Conservation (phyloP, 441 rosid species). For the Pelargonium fulgidum region DNA sequence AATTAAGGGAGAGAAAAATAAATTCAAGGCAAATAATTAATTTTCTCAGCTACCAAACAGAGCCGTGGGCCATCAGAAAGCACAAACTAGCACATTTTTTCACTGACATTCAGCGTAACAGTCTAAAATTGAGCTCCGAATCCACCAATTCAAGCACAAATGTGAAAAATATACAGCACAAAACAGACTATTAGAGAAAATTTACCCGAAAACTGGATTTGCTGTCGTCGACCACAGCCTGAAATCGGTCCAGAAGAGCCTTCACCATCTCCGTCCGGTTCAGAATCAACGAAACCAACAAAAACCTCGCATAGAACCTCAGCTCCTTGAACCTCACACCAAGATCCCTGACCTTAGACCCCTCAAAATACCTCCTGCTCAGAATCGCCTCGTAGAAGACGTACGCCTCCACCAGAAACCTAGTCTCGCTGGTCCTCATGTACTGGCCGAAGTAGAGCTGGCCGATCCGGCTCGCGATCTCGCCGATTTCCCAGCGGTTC, state of each 20-base stretch:
- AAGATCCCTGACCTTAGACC: slow-evolving; percentile 45
- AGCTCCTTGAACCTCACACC: slow-evolving; percentile 73
- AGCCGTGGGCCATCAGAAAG: not conserved
- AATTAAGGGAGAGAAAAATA: not conserved
- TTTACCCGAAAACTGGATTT: slow-evolving; percentile 62
- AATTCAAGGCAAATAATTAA: not conserved
- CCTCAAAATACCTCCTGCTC: slow-evolving; percentile 68
- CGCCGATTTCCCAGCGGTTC: slow-evolving; percentile 93
- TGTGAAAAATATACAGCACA: too few relatives aligned
- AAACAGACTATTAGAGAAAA: not conserved
- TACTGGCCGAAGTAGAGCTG: slow-evolving; percentile 90
- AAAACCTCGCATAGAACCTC: slow-evolving; percentile 75
- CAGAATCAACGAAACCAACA: slow-evolving; percentile 67
- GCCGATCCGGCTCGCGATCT: slow-evolving; percentile 98
- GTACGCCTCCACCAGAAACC: slow-evolving; percentile 74
- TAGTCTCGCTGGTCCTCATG: slow-evolving; percentile 78
- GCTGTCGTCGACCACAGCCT: slow-evolving; percentile 58
- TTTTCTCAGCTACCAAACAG: slow-evolving; percentile 4
- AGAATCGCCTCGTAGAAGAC: slow-evolving; percentile 89
- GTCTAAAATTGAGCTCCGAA: not conserved
- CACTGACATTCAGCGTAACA: not conserved
- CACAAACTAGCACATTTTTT: not conserved
- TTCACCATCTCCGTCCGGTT: slow-evolving; percentile 56
- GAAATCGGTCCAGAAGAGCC: slow-evolving; percentile 49
- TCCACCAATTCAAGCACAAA: not conserved